phyloP scores from a whole-genome alignment of 257 asterid genomes.

The Lithospermum erythrorhizon region DNA sequence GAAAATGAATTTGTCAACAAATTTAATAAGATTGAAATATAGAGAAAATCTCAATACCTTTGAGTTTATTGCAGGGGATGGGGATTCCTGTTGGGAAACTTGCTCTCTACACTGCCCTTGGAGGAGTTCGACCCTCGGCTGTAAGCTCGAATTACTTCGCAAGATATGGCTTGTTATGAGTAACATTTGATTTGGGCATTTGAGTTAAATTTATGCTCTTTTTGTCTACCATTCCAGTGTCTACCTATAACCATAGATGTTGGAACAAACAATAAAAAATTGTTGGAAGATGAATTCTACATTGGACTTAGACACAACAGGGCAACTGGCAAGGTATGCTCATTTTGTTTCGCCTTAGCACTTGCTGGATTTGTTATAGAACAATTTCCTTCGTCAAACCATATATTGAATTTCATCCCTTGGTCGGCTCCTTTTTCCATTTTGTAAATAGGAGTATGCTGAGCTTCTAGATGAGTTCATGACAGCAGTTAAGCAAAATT shows the following conservation, averaged over 20 bases:
- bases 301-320: slow-evolving; percentile 75
- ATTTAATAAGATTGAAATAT: background rate
- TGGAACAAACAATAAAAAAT: slow-evolving; percentile 71
- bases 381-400: slow-evolving; percentile 3
- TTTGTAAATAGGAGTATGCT: slow-evolving; percentile 50
- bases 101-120: slow-evolving; percentile 86
- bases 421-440: slow-evolving; percentile 8
- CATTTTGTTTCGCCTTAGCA: slow-evolving; percentile 7
- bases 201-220: background rate
- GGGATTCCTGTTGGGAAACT: slow-evolving; percentile 97
- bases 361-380: slow-evolving; percentile 5
- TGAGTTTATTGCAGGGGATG: slow-evolving; percentile 60
- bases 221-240: slow-evolving; percentile 33
- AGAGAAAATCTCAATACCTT: background rate
- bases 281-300: slow-evolving; percentile 77
- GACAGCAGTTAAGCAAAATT: slow-evolving; percentile 76
- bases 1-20: background rate
- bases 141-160: slow-evolving; percentile 34
- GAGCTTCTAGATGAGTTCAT: slow-evolving; percentile 85
- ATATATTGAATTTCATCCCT: slow-evolving; percentile 5
- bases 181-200: background rate
- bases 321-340: slow-evolving; percentile 67
- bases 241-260: slow-evolving; percentile 86
- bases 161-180: background rate
- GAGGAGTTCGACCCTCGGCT: slow-evolving; percentile 92